Evolutionary conservation across 176 grass and related monocot species (phyloP), one percentile per base, ranked within the genome.

Genomic region (Aegilops tauschii): DNA sequence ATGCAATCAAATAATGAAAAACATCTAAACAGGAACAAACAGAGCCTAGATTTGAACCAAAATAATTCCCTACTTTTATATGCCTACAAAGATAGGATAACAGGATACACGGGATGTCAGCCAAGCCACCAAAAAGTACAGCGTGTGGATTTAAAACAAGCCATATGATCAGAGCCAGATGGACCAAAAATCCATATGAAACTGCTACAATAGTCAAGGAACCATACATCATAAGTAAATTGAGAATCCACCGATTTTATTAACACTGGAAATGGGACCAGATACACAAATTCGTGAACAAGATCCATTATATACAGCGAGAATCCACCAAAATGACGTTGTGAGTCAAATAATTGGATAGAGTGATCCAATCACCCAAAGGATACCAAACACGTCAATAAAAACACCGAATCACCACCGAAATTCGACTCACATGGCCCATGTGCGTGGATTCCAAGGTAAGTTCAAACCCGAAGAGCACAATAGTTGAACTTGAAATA

Each of bases 1-100:
- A 78, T 56, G n/a, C 64, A 86, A 72, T 34, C 52, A 59, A 61
- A 80, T 73, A 5, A 35, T 8, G 27, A 61, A 69, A 32, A 78
- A 23, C 12, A 86, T 61, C 39, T n/a, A 70, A 83, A 25, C 49
- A 69, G 34, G 61, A 88, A 69, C 17, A 63, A 37, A 29, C 17
- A 16, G 4, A 56, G 35, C 7, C 6, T 81, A n/a, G 12, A 16
- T 52, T 52, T 21, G 9, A 82, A 87, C n/a, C 32, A 87, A 67
- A 34, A 58, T 58, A 69, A 31, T 58, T 66, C 20, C 32, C 25
- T 4, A 52, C 0, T 58, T 54, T 54, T 54, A 54, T 54, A 54
- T 54, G 50, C 32, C 29, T 81, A 30, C 12, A 68, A 14, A 25
- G 20, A 65, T 17, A 20, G 5, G 81, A 80, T 21, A 9, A 65